Percentiles rank a stretch among this genome's conserved stretches.
Conservation (phyloP, 1,139 yeast genomes). For the Candida glucosophila region DNA sequence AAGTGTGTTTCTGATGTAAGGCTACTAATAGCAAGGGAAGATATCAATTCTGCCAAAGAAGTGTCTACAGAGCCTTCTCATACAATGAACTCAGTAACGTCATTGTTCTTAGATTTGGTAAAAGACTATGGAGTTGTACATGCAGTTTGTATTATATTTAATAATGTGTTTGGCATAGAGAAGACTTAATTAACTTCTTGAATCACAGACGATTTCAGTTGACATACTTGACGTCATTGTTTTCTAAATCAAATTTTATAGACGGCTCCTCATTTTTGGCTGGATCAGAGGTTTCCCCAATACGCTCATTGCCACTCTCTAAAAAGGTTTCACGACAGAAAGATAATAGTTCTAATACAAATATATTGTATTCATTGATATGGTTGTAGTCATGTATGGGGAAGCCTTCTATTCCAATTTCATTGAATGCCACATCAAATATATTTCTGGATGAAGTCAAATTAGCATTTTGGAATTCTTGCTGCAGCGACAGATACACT, state of each 20-base stretch:
- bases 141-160: slow-evolving; percentile 16
- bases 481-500: slow-evolving; percentile 3
- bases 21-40: slow-evolving; percentile 7
- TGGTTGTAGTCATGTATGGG: slow-evolving; percentile 30
- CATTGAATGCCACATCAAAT: slow-evolving; percentile 3
- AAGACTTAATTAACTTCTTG: background rate
- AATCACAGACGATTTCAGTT: background rate
- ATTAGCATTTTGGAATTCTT: too few species aligned
- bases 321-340: slow-evolving; percentile 15
- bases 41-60: slow-evolving; percentile 1
- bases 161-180: slow-evolving; percentile 12
- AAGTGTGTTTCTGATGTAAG: slow-evolving; percentile 18
- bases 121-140: slow-evolving; percentile 17
- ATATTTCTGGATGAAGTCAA: too few species aligned
- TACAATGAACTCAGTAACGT: slow-evolving; percentile 3
- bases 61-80: too few species aligned
- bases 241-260: slow-evolving; percentile 19
- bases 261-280: slow-evolving; percentile 1
- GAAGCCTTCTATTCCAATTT: slow-evolving; percentile 15
- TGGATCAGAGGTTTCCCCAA: slow-evolving; percentile 1
- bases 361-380: slow-evolving; percentile 24
- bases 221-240: slow-evolving; percentile 11
- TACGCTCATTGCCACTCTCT: slow-evolving; percentile 1
- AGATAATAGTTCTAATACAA: slow-evolving; percentile 19
- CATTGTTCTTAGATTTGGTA: slow-evolving; percentile 14